Evolutionary conservation across 2,329 filamentous ascomycete species (phyloP).

Genomic region (Sclerotinia spermophila): DNA sequence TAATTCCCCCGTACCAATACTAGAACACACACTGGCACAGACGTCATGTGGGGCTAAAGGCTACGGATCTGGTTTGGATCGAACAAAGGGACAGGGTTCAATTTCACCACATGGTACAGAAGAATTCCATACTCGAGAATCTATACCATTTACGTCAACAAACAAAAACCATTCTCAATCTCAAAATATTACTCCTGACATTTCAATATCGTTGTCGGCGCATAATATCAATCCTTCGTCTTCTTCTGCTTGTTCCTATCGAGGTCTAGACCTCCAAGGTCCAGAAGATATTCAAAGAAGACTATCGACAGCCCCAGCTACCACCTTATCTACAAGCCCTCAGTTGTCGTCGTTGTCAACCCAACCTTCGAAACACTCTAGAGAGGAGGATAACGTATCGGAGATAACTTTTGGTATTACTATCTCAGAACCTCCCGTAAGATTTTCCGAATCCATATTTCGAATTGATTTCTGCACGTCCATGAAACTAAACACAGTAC

Average conservation of each 20-base stretch:
- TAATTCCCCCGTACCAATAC: neutral
- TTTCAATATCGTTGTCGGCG: neutral
- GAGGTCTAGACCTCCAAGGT: neutral
- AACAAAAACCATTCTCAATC: neutral
- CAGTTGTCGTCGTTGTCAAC: neutral
- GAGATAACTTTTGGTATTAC: conserved; percentile 16
- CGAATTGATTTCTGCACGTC: neutral
- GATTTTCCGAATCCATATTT: neutral
- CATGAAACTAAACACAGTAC: conserved; percentile 5
- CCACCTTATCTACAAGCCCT: neutral
- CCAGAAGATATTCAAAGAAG: neutral
- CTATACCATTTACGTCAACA: neutral
- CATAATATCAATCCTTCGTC: neutral
- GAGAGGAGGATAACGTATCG: conserved; percentile 24
- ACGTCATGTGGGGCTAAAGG: conserved; percentile 7
- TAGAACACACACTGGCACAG: neutral
- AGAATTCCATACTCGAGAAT: neutral
- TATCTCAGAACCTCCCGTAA: conserved; percentile 28
- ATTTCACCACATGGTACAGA: conserved; percentile 3
- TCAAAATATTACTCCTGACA: neutral
- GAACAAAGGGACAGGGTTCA: conserved; percentile 15
- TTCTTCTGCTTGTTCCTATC: neutral
- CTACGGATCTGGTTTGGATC: neutral
- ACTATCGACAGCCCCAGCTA: neutral
- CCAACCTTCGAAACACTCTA: conserved; percentile 29